These are phyloP conservation scores for Coemansia sp. DNA, from an alignment of 192 early-diverging fungal species.

Conservation along the genomic window DNA sequence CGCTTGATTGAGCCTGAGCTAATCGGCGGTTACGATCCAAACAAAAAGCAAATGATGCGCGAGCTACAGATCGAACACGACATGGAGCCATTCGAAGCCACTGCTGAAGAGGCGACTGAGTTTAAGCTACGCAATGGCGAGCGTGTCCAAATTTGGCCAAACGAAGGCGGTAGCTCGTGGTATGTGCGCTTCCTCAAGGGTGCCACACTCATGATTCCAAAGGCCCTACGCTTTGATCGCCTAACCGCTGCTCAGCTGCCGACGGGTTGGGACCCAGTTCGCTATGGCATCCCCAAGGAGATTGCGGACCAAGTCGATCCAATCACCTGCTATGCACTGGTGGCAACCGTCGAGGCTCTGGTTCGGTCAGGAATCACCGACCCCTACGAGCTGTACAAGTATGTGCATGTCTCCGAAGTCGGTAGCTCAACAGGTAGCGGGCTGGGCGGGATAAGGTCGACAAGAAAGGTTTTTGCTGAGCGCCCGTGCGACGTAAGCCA, in stretches of 20 bases:
- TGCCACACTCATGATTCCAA: slow-evolving; percentile 85
- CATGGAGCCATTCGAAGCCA: slow-evolving; percentile 84
- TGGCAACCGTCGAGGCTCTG: slow-evolving; percentile 91
- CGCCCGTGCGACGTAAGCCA: slow-evolving; percentile 79
- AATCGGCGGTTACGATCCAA: slow-evolving; percentile 68
- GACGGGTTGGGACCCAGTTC: slow-evolving; percentile 91
- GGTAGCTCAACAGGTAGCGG: slow-evolving; percentile 90
- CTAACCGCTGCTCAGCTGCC: slow-evolving; percentile 89
- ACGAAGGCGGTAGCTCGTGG: slow-evolving; percentile 63
- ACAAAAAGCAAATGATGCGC: slow-evolving; percentile 85
- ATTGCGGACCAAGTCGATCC: slow-evolving; percentile 91
- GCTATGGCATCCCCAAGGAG: slow-evolving; percentile 91
- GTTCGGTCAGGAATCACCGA: slow-evolving; percentile 91
- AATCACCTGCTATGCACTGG: slow-evolving; percentile 85
- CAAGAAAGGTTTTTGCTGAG: slow-evolving; percentile 76
- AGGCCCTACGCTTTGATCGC: slow-evolving; percentile 93
- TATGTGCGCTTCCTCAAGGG: slow-evolving; percentile 83
- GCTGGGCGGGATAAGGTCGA: slow-evolving; percentile 83
- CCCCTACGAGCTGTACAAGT: slow-evolving; percentile 96
- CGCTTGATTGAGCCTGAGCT: slow-evolving; percentile 41
- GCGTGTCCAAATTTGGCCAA: slow-evolving; percentile 63
- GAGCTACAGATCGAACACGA: slow-evolving; percentile 88
- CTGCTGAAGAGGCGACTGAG: slow-evolving; percentile 81
- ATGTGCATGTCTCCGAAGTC: slow-evolving; percentile 91
- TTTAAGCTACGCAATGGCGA: slow-evolving; percentile 86